These are phyloP conservation scores for Luffa aegyptiaca DNA, from an alignment of 306 rosid species.

Conservation along the genomic window DNA sequence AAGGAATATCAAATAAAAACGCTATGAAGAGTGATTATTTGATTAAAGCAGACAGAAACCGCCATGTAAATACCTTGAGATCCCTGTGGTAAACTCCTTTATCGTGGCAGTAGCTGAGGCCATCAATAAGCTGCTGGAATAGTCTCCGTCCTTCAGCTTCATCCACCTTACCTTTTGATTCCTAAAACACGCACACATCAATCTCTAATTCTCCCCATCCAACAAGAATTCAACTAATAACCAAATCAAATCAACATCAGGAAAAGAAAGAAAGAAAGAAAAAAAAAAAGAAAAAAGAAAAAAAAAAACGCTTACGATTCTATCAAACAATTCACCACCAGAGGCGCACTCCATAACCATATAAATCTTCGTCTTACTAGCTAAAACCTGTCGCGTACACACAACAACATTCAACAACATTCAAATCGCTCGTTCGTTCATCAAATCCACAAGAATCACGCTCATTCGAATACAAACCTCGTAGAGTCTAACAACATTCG, in stretches of 20 bases:
- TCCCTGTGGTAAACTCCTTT: conserved; percentile 93
- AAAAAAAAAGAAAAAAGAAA: too few species aligned
- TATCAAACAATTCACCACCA: conserved; percentile 82
- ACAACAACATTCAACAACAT: not conserved
- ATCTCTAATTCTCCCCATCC: not conserved
- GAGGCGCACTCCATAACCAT: conserved; percentile 80
- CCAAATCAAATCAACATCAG: not conserved
- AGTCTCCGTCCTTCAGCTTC: conserved; percentile 61
- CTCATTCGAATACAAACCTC: conserved; percentile 44
- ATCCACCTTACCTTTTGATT: conserved; percentile 45
- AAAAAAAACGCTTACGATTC: conserved; percentile 41
- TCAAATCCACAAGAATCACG: not conserved
- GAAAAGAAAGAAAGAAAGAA: too few species aligned
- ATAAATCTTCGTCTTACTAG: conserved; percentile 85
- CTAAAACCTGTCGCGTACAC: conserved; percentile 44
- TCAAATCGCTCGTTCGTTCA: not conserved
- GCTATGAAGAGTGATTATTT: not conserved
- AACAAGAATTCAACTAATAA: not conserved
- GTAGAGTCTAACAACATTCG: conserved; percentile 63
- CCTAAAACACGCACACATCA: conserved; percentile 23
- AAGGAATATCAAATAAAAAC: not conserved
- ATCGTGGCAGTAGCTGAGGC: conserved; percentile 76
- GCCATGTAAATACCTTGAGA: conserved; percentile 50
- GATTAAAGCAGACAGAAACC: not conserved
- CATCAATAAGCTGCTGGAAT: conserved; percentile 85